Base-by-base conservation (phyloP, 2,329 filamentous ascomycete genomes). In the Helminthosporium solani region DNA sequence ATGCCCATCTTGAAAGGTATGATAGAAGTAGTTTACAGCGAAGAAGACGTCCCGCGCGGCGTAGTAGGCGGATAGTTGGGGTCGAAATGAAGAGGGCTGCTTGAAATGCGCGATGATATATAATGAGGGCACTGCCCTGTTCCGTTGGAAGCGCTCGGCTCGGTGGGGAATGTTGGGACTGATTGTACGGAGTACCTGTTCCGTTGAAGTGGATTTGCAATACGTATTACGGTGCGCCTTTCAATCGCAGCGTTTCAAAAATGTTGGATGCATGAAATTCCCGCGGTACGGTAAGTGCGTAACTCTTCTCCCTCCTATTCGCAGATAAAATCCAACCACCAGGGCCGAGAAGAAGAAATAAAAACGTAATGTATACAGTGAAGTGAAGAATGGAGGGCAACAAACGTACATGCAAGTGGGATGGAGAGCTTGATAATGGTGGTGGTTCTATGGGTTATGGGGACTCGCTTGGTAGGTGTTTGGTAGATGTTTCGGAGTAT, bases 401-500 rank as follows among this genome's bases (percentile, higher is more conserved):
- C 5, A 5, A 31, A 38, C 2, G 27, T n/a, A 38, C 35, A 38
- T 14, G 20, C 12, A 38, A 16, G 27, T n/a, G 16, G 20, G 27
- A 38, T 9, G 18, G 34, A 18, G 33, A 18, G 18, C 34, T 20
- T 36, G n/a, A n/a, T n/a, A n/a, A n/a, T 25, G 23, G 23, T 25
- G 6, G 28, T n/a, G 28, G 7, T 14, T n/a, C 14, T 4, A 12
- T n/a, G 28, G 28, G 7, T 31, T 31, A 31, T 31, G 28, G 28
- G 28, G 28, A 5, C 12, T 6, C 28, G 14, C 9, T 31, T 27
- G 35, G 21, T 38, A 21, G n/a, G n/a, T n/a, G n/a, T n/a, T n/a
- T n/a, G n/a, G n/a, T n/a, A n/a, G n/a, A n/a, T n/a, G 35, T 38
- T 38, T 38, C 35, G 35, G 35, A 38, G 35, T 38, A 19, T 38